Evolutionary conservation across 768 basidiomycete species (phyloP).

Genomic region (Pulveroboletus sp.): DNA sequence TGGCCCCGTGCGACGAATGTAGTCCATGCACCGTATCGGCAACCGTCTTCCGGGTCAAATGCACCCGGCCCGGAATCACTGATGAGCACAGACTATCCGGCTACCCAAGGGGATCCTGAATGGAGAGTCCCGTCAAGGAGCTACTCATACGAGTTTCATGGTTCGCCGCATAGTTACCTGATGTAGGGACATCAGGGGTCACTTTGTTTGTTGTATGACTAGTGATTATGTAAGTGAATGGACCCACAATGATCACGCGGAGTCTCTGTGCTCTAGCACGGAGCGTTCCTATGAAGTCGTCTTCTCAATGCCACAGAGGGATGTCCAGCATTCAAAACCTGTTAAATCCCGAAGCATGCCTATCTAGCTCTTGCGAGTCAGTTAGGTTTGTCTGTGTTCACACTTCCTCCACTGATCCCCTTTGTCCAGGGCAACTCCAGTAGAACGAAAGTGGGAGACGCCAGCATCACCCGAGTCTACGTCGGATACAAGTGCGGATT

Average conservation of each 20-base stretch:
- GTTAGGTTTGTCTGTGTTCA: conserved; percentile 17
- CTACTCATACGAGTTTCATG: conserved; percentile 21
- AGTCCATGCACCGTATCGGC: conserved; percentile 14
- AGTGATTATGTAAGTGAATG: conserved; percentile 29
- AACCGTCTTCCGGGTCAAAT: conserved; percentile 3
- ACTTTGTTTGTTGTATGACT: not conserved
- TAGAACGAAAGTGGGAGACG: conserved; percentile 23
- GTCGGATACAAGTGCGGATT: conserved; percentile 31
- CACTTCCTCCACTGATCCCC: conserved; percentile 16
- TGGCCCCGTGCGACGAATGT: conserved; percentile 44
- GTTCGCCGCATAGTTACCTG: conserved; percentile 17
- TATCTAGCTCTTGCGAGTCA: conserved; percentile 39
- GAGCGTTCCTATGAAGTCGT: conserved; percentile 9
- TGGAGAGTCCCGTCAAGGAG: conserved; percentile 18
- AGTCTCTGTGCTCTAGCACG: conserved; percentile 1
- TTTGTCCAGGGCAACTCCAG: conserved; percentile 26
- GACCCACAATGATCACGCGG: conserved; percentile 30
- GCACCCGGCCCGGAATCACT: conserved; percentile 5
- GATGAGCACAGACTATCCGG: conserved; percentile 17
- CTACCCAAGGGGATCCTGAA: conserved; percentile 9
- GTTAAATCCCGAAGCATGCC: conserved; percentile 49
- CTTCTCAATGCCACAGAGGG: conserved; percentile 20
- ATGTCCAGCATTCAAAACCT: conserved; percentile 58
- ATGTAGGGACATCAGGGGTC: conserved; percentile 8
- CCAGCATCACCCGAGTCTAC: conserved; percentile 33